Base-by-base conservation (phyloP, 2,329 filamentous ascomycete species). In the Pseudodiploospora longispora region DNA sequence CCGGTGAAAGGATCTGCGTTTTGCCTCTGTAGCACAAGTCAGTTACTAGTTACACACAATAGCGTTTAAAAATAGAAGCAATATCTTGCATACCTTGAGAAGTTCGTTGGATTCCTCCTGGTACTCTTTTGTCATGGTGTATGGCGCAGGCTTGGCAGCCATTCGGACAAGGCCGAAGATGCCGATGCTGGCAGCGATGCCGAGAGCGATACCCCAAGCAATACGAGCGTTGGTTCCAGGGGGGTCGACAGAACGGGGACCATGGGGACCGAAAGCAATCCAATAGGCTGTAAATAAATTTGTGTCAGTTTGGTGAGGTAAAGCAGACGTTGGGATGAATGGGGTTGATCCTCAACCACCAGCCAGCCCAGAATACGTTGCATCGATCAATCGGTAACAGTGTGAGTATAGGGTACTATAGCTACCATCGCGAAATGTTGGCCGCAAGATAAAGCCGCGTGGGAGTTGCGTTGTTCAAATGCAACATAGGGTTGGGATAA, bases 251-350 rank as follows among this genome's bases (percentile, higher is more conserved):
- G 91, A 83, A 59, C 93, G 91, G 58, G 93, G 93, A 47, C 93
- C 93, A 70, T 98, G 93, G 62, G 90, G 83, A 55, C 93, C 93
- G 65, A 98, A 98, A 55, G 93, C 90, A 63, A 98, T 95, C 84
- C 87, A 98, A 82, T 97, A 98, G 54, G 93, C 93, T 98, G 66
- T 68, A 61, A 55, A 63, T 58, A 60, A 59, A 50, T 57, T 62
- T 62, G 52, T 61, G 59, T 69, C 60, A 66, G 64, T 60, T 57
- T 59, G 32, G 12, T 34, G 41, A 36, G 19, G 19, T 36, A 10
- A 40, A 10, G 40, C 33, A 47, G 42, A 42, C 38, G 43, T 27
- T 8, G 29, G 39, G 19, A 3, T 19, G 19, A 19, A 19, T 19
- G 19, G 19, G 19, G 19, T 19, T 19, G 19, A 19, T 19, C 19